phyloP scores from a whole-genome alignment of 78 protist species.

The Speleostelium caveatum region DNA sequence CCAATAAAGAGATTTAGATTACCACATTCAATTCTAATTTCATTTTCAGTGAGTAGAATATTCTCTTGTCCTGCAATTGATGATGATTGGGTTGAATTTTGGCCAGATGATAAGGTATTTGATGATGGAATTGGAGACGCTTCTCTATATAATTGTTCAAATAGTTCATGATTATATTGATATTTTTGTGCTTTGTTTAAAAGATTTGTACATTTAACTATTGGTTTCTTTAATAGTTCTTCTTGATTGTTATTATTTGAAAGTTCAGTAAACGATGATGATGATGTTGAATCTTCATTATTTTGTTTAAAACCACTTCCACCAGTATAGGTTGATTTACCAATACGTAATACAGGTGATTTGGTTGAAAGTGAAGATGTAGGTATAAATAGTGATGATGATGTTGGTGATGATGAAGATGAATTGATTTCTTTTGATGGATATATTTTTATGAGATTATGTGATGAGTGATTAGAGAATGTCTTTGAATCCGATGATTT shows the following conservation, averaged over 20 bases:
- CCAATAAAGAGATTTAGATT: conserved; percentile 53
- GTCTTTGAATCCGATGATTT: conserved; percentile 63
- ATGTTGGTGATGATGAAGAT: conserved; percentile 4
- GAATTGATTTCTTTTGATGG: neutral
- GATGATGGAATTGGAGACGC: neutral
- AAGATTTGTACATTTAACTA: conserved; percentile 38
- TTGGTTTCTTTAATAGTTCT: conserved; percentile 4
- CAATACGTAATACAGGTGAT: no score
- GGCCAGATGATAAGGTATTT: neutral
- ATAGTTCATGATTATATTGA: conserved; percentile 39
- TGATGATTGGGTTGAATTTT: neutral
- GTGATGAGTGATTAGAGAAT: conserved; percentile 38
- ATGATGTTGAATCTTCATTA: neutral
- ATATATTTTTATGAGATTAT: neutral
- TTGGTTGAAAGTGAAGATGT: conserved; percentile 4
- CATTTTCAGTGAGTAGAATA: conserved; percentile 60
- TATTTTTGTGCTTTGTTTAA: conserved; percentile 69
- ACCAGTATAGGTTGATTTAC: no score
- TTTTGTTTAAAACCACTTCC: neutral
- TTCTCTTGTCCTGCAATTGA: conserved; percentile 9
- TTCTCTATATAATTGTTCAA: conserved; percentile 44
- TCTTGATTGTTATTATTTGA: neutral
- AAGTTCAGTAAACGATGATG: neutral
- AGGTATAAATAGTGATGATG: conserved; percentile 6
- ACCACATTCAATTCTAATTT: conserved; percentile 76